phyloP scores from a whole-genome alignment of 2,329 filamentous ascomycete genomes.

The Bisporella sp. region DNA sequence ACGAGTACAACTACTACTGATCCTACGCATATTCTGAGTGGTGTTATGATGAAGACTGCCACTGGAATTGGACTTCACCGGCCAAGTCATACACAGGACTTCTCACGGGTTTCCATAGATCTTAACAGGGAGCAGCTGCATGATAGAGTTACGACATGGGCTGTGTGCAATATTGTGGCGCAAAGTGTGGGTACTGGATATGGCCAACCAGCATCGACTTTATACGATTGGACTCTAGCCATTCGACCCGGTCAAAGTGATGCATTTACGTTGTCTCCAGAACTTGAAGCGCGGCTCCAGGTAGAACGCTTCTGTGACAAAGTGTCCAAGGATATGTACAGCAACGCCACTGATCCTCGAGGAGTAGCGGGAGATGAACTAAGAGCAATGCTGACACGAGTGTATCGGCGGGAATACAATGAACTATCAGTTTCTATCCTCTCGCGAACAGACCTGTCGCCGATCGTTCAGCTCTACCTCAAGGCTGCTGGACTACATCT shows the following conservation, averaged over 20 bases:
- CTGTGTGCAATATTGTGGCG: slow-evolving; percentile 77
- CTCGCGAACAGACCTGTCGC: slow-evolving; percentile 47
- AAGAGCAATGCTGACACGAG: slow-evolving; percentile 57
- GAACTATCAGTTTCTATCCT: slow-evolving; percentile 56
- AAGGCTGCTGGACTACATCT: slow-evolving; percentile 69
- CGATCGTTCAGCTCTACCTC: slow-evolving; percentile 58
- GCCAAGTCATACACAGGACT: slow-evolving; percentile 76
- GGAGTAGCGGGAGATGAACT: slow-evolving; percentile 63
- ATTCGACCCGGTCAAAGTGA: slow-evolving; percentile 52
- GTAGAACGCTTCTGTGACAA: slow-evolving; percentile 73
- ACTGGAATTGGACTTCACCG: slow-evolving; percentile 78
- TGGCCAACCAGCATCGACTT: slow-evolving; percentile 70
- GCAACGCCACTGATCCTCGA: slow-evolving; percentile 65
- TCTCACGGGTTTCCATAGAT: slow-evolving; percentile 67
- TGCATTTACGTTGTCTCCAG: slow-evolving; percentile 50
- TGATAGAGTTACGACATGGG: slow-evolving; percentile 75
- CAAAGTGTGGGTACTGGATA: slow-evolving; percentile 79
- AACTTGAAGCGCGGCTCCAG: slow-evolving; percentile 61
- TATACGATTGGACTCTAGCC: slow-evolving; percentile 69
- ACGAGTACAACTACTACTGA: slow-evolving; percentile 76
- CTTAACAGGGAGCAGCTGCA: slow-evolving; percentile 73
- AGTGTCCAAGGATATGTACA: slow-evolving; percentile 73
- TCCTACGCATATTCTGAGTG: slow-evolving; percentile 70
- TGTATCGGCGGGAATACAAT: slow-evolving; percentile 57
- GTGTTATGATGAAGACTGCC: slow-evolving; percentile 81